Base-by-base conservation (phyloP, 345 rosid species). In the Anastatica hierochuntica region DNA sequence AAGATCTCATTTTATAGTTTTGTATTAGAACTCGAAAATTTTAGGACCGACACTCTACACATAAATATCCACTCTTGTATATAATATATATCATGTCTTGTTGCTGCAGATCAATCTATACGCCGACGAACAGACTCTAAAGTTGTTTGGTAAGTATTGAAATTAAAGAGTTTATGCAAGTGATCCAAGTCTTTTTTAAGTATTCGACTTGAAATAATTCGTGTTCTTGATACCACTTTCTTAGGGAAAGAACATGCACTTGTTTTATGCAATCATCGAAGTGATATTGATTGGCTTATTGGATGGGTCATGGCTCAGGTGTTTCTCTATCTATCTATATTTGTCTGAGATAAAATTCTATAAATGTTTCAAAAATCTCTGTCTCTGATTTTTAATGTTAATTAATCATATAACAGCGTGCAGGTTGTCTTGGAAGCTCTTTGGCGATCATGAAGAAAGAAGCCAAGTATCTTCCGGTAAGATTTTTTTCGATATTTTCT, bases 241-340 rank as follows among this genome's bases (percentile, higher is more conserved):
- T 23, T 63, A 79, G 85, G 88, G 66, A 79, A 79, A 77, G 88
- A 79, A 58, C 82, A 75, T 71, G 88, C 82, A 8, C 70, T 79
- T 45, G 10, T 73, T 30, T 48, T 79, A 42, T 48, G 73, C 46
- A 82, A 82, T 60, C 84, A 82, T 67, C 56, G 80, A 59, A 77
- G 85, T 34, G 88, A 76, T 38, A 55, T 79, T 36, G 84, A 31
- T 31, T 31, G 36, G 36, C 36, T 31, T 31, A 31, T 31, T 10
- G 36, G 36, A 31, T 31, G 36, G 88, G 62, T 71, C 63, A 17
- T 81, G 63, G 84, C 88, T 65, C 78, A 79, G 84, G 88, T 81
- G 18, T 60, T 60, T 31, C 17, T 36, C 8, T 29, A 2, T 29
- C 5, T 2, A 21, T 21, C n/a, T 24, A 15, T 45, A 48, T 37